phyloP scores from a whole-genome alignment of 1,284 basidiomycete species.

The Testicularia cyperi region DNA sequence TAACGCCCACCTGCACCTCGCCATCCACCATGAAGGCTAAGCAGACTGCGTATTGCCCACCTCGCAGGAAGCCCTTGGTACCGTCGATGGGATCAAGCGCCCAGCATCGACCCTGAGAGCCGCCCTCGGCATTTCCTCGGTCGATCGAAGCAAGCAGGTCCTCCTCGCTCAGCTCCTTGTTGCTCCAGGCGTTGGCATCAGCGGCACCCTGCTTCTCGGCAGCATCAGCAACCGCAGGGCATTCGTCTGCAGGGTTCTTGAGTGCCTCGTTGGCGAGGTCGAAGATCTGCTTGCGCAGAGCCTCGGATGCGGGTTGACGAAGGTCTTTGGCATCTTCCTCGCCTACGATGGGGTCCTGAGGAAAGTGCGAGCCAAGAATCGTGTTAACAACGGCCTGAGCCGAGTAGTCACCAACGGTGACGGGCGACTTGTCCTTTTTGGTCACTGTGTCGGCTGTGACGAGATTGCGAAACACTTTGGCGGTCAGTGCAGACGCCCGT shows the following conservation, averaged over 20 bases:
- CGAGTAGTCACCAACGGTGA: slow-evolving; percentile 69
- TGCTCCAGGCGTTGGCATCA: slow-evolving; percentile 49
- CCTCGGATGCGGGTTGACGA: slow-evolving; percentile 60
- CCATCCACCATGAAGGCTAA: slow-evolving; percentile 85
- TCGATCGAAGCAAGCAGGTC: slow-evolving; percentile 83
- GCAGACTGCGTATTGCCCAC: slow-evolving; percentile 96
- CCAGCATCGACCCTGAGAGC: slow-evolving; percentile 76
- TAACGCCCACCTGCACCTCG: slow-evolving; percentile 73
- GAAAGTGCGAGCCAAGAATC: slow-evolving; percentile 67
- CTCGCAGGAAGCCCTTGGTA: slow-evolving; percentile 91
- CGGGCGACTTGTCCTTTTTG: slow-evolving; percentile 92
- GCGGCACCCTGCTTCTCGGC: slow-evolving; percentile 62
- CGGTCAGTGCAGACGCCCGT: slow-evolving; percentile 73
- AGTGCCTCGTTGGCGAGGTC: slow-evolving; percentile 82
- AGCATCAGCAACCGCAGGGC: slow-evolving; percentile 61
- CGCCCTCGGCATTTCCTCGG: slow-evolving; percentile 78
- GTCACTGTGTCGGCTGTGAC: slow-evolving; percentile 80
- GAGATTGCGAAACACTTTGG: slow-evolving; percentile 82
- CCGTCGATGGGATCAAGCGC: slow-evolving; percentile 90
- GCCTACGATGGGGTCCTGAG: slow-evolving; percentile 83
- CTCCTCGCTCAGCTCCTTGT: slow-evolving; percentile 61
- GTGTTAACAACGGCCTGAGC: slow-evolving; percentile 57
- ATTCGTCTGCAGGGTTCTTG: slow-evolving; percentile 43
- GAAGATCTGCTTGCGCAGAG: slow-evolving; percentile 72
- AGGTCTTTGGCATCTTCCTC: slow-evolving; percentile 86